phyloP scores from a whole-genome alignment of 2,329 filamentous ascomycete genomes.

The Aspergillus sp. region DNA sequence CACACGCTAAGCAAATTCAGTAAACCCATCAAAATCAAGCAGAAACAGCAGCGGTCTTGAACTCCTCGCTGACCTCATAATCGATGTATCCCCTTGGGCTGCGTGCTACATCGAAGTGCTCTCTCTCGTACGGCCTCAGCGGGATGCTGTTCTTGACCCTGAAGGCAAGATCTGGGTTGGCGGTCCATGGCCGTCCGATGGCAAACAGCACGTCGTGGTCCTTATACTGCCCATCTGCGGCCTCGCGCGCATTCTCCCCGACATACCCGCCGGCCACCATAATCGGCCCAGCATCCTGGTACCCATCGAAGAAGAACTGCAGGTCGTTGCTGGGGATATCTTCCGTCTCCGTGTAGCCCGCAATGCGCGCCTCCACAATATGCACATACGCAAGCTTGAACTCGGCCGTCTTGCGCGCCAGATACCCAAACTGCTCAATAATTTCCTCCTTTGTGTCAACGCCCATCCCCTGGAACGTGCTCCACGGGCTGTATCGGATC shows the following conservation, averaged over 20 bases:
- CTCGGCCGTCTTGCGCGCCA: conserved; percentile 52
- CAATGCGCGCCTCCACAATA: conserved; percentile 58
- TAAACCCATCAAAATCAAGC: conserved; percentile 16
- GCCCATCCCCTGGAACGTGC: conserved; percentile 48
- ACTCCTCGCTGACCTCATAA: conserved; percentile 36
- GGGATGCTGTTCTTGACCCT: conserved; percentile 39
- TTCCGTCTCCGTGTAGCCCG: conserved; percentile 32
- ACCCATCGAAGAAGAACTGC: conserved; percentile 48
- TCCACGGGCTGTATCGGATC: conserved; percentile 50
- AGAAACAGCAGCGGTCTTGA: conserved; percentile 22
- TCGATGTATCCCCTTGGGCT: conserved; percentile 41
- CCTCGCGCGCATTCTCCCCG: conserved; percentile 38
- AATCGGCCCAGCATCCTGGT: conserved; percentile 43
- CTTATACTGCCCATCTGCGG: conserved; percentile 33
- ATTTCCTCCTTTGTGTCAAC: conserved; percentile 62
- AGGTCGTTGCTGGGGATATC: conserved; percentile 30
- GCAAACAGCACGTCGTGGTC: conserved; percentile 34
- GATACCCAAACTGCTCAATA: conserved; percentile 55
- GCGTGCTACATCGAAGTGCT: conserved; percentile 42
- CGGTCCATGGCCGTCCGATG: conserved; percentile 46
- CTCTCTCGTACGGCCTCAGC: conserved; percentile 40
- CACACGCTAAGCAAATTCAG: not conserved
- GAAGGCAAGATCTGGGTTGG: conserved; percentile 49
- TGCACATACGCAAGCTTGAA: conserved; percentile 62
- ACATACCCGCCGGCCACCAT: conserved; percentile 53